Conservation (phyloP, 176 grass and related monocot genomes). For the Hsuehochloa calcarea region DNA sequence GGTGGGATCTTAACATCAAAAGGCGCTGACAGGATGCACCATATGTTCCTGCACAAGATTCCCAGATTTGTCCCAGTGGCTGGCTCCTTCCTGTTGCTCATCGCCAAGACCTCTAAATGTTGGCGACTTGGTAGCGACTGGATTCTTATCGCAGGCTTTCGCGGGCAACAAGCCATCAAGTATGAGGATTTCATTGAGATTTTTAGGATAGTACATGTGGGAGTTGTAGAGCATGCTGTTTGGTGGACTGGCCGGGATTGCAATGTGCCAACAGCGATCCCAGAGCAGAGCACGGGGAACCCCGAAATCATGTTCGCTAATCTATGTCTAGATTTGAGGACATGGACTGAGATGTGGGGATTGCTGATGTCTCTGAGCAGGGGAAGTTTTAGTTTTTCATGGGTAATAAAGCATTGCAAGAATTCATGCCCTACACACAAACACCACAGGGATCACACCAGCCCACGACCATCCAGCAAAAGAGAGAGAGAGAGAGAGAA, state of each 20-base stretch:
- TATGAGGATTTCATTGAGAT: not conserved
- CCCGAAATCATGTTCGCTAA: not conserved
- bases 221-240: not conserved
- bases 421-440: slow-evolving; percentile 19
- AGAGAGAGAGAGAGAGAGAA: slow-evolving; percentile 27
- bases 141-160: not conserved
- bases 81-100: slow-evolving; percentile 16
- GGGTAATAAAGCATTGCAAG: not conserved
- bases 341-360: not conserved
- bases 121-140: not conserved
- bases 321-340: not conserved
- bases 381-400: not conserved
- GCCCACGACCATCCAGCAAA: slow-evolving; percentile 11
- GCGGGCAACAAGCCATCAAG: slow-evolving; percentile 1
- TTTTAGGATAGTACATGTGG: not conserved
- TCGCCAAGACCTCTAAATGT: not conserved
- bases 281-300: not conserved
- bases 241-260: not conserved
- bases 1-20: slow-evolving; percentile 30
- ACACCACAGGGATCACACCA: slow-evolving; percentile 28
- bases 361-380: not conserved
- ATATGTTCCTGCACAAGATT: slow-evolving; percentile 43
- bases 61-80: slow-evolving; percentile 40
- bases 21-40: slow-evolving; percentile 41
- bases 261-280: not conserved